Conservation (phyloP, 2,329 filamentous ascomycete species). For the Curvularia eragrostidis region DNA sequence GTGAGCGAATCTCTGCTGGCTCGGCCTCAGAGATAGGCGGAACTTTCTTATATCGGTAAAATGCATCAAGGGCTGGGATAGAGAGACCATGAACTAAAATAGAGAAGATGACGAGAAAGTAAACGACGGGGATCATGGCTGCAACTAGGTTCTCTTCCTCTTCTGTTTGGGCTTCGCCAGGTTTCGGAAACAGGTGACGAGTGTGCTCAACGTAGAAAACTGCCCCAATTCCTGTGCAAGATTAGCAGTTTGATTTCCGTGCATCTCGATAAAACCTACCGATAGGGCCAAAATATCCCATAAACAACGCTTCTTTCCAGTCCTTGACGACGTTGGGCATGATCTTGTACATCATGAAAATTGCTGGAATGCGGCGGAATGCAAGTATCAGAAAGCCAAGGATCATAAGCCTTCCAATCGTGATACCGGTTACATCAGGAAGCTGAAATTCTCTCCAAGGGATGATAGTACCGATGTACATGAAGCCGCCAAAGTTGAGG, state of each 20-base stretch:
- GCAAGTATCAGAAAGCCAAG: constrained; percentile 61
- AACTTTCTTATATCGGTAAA: constrained; percentile 52
- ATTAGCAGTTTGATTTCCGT: not conserved
- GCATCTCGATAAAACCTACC: constrained; percentile 19
- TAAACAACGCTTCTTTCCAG: constrained; percentile 66
- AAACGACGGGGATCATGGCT: constrained; percentile 55
- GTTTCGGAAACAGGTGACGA: constrained; percentile 52
- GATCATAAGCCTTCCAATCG: constrained; percentile 57
- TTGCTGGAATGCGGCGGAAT: constrained; percentile 64
- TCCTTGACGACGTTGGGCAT: constrained; percentile 61
- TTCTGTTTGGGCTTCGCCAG: constrained; percentile 49
- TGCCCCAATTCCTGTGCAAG: constrained; percentile 48
- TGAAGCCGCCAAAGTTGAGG: constrained; percentile 67
- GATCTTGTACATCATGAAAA: constrained; percentile 61
- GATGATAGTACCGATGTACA: constrained; percentile 64
- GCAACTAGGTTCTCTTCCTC: constrained; percentile 51
- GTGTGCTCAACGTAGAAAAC: constrained; percentile 58
- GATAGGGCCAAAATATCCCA: constrained; percentile 63
- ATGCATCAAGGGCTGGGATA: constrained; percentile 53
- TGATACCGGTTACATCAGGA: constrained; percentile 62
- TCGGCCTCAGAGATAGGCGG: constrained; percentile 52
- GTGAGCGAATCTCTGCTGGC: constrained; percentile 40
- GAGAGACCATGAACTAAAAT: constrained; percentile 59
- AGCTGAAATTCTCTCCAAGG: constrained; percentile 64
- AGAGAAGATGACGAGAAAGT: constrained; percentile 56